Conservation (phyloP, 108 stramenopile species). For the Aurantiochytrium sp. region DNA sequence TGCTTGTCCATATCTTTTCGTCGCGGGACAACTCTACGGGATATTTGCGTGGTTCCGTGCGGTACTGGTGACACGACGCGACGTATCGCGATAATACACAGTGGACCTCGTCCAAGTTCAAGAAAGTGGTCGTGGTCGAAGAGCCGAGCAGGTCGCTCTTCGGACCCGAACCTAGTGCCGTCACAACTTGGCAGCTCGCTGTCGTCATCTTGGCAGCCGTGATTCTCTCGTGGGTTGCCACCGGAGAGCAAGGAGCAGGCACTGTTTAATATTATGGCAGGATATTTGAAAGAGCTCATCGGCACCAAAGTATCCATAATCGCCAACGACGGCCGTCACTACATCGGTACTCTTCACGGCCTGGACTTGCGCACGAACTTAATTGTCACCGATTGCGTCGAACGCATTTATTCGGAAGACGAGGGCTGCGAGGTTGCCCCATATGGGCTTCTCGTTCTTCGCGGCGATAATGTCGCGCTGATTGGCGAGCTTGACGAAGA, state of each 20-base stretch:
- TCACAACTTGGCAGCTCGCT: too few species aligned
- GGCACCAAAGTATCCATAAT: background rate
- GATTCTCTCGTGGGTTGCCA: too few species aligned
- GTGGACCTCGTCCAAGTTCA: background rate
- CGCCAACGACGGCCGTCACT: background rate
- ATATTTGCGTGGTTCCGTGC: too few species aligned
- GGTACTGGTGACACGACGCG: too few species aligned
- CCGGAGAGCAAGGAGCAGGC: background rate
- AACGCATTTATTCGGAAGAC: background rate
- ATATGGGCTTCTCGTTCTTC: background rate
- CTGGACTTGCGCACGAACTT: background rate
- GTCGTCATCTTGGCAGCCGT: too few species aligned
- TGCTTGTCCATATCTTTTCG: too few species aligned
- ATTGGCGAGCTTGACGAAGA: conserved; percentile 6
- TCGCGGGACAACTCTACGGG: too few species aligned
- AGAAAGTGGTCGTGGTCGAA: background rate
- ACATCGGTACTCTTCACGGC: background rate
- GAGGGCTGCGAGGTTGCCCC: background rate
- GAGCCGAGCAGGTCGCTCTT: background rate
- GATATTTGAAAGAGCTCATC: background rate
- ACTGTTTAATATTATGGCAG: background rate
- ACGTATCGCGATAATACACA: background rate
- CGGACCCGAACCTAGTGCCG: too few species aligned
- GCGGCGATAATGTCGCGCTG: background rate
- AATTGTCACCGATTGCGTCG: background rate